phyloP scores from a whole-genome alignment of 2,329 filamentous ascomycete species.

The Ramularia collo-cygni region DNA sequence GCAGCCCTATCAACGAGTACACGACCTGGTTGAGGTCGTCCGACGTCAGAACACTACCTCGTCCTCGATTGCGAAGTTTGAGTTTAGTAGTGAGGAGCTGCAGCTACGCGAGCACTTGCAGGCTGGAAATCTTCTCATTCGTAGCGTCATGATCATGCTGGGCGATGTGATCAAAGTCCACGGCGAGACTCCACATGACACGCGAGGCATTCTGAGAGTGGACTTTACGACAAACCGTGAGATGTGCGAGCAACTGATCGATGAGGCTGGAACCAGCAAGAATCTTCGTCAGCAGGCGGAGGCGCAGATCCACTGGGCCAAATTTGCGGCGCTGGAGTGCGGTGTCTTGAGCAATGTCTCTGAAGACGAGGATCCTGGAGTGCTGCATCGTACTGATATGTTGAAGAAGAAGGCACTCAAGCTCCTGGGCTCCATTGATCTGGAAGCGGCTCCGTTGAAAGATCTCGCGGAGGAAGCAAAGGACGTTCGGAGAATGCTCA shows the following conservation, averaged over 20 bases:
- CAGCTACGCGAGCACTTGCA: conserved; percentile 34
- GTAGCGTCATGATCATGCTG: conserved; percentile 45
- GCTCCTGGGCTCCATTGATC: conserved; percentile 23
- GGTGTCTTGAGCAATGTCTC: conserved; percentile 10
- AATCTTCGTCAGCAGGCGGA: conserved; percentile 44
- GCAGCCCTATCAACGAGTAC: conserved; percentile 45
- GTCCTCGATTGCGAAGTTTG: conserved; percentile 7
- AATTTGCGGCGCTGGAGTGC: conserved; percentile 42
- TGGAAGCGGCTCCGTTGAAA: conserved; percentile 8
- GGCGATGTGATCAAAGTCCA: conserved; percentile 35
- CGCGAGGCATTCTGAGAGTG: conserved; percentile 14
- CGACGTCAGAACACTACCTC: conserved; percentile 21
- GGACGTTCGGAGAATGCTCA: conserved; percentile 39
- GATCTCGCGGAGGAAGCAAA: conserved; percentile 41
- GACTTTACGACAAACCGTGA: conserved; percentile 31
- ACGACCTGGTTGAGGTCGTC: conserved; percentile 39
- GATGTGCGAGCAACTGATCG: conserved; percentile 38
- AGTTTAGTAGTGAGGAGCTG: conserved; percentile 20
- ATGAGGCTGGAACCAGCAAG: conserved; percentile 30
- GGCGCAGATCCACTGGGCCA: conserved; percentile 45
- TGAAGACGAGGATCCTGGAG: neutral
- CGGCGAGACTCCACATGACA: conserved; percentile 4
- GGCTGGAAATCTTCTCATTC: conserved; percentile 40
- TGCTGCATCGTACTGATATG: conserved; percentile 1
- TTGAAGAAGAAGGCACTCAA: conserved; percentile 17